Conservation (phyloP, 257 asterid genomes). For the Solanum medicagineum region DNA sequence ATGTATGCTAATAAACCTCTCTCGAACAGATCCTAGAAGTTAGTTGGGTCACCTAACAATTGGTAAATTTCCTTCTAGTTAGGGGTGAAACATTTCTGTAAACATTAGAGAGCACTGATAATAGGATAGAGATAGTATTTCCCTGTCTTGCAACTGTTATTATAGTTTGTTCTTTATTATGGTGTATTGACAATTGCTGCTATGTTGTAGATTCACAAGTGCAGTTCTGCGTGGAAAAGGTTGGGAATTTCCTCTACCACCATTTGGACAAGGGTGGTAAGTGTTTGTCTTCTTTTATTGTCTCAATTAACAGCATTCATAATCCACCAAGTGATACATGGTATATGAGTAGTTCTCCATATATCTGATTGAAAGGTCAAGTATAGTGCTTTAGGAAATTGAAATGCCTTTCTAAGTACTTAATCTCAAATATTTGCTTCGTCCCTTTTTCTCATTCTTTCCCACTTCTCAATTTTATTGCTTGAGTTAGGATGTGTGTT, state of each 20-base stretch:
- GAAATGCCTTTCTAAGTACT: background rate
- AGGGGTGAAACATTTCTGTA: background rate
- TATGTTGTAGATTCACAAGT: constrained; percentile 60
- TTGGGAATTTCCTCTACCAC: constrained; percentile 93
- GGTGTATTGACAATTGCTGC: background rate
- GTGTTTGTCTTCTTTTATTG: constrained; percentile 2
- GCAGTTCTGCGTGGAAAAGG: constrained; percentile 73
- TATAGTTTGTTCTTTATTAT: background rate
- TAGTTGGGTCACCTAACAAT: background rate
- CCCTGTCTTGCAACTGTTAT: background rate
- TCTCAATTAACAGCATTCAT: background rate
- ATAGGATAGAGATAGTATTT: background rate
- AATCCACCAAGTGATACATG: background rate
- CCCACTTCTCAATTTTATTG: background rate
- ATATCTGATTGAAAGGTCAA: background rate
- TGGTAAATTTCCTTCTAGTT: background rate
- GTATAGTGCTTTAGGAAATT: background rate
- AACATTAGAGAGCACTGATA: background rate
- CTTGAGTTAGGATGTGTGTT: background rate
- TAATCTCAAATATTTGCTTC: background rate
- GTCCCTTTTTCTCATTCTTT: background rate
- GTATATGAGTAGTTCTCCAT: background rate
- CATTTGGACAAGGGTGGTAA: constrained; percentile 94
- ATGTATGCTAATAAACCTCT: background rate
- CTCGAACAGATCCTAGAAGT: background rate